Percentiles rank a stretch among this genome's conserved stretches.
These are phyloP conservation scores for Trichoderma koningiopsis DNA, from an alignment of 2,329 filamentous ascomycete genomes.

Conservation along the genomic window DNA sequence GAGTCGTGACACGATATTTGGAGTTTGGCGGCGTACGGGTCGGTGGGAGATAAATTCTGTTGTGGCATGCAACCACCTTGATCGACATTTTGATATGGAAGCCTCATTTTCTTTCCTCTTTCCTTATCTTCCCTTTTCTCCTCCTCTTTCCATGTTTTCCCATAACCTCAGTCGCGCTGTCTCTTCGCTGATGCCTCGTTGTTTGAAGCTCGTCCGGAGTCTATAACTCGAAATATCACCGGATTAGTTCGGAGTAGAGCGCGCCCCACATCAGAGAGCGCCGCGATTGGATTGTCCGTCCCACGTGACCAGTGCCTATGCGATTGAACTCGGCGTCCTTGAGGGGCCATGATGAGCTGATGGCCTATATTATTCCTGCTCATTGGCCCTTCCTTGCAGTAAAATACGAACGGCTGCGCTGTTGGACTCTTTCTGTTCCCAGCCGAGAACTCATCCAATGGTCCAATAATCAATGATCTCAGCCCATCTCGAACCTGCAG, in stretches of 20 bases:
- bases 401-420: conserved; percentile 28
- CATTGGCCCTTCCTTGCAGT: conserved; percentile 32
- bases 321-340: conserved; percentile 27
- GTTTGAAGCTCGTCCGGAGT: conserved; percentile 10
- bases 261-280: conserved; percentile 28
- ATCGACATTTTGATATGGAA: conserved; percentile 9
- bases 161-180: conserved; percentile 9
- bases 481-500: conserved; percentile 8
- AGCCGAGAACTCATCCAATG: conserved; percentile 15
- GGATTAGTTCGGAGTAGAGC: conserved; percentile 18
- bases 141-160: neutral
- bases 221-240: conserved; percentile 11
- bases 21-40: conserved; percentile 24
- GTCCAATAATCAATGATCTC: conserved; percentile 15
- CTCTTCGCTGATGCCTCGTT: conserved; percentile 24
- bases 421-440: conserved; percentile 14
- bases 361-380: conserved; percentile 30
- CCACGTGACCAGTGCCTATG: conserved; percentile 33
- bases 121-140: neutral
- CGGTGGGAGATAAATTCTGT: conserved; percentile 4
- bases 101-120: neutral
- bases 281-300: conserved; percentile 23
- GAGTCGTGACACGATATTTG: conserved; percentile 19
- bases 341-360: conserved; percentile 33
- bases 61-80: conserved; percentile 10